Evolutionary conservation across 345 rosid species (phyloP).

Genomic region (Eucalyptus pauciflora): DNA sequence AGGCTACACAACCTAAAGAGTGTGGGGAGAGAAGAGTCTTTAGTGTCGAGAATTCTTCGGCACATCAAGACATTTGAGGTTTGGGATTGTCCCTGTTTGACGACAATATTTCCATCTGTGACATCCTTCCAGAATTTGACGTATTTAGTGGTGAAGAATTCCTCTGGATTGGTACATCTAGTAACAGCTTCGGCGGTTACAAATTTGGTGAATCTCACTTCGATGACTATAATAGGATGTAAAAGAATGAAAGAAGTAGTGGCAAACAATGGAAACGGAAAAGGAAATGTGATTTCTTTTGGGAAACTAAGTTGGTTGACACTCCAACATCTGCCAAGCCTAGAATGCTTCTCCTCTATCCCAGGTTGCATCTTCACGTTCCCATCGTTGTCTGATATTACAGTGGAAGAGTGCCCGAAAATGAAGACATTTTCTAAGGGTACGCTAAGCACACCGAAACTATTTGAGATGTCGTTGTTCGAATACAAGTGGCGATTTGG

Average conservation of each 20-base stretch:
- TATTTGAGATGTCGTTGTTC: accelerated
- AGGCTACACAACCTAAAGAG: too few relatives aligned
- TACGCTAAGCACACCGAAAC: accelerated
- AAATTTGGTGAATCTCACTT: accelerated
- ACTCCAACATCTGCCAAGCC: accelerated
- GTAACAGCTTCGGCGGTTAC: accelerated
- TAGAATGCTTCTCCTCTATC: too few relatives aligned
- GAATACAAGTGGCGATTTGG: accelerated
- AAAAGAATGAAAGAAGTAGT: too few relatives aligned
- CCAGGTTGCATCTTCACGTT: accelerated
- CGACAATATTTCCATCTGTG: accelerated
- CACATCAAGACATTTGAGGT: accelerated
- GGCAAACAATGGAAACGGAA: accelerated
- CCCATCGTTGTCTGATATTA: accelerated
- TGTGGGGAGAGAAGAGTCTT: accelerated
- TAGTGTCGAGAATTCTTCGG: too few relatives aligned
- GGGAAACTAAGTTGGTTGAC: accelerated
- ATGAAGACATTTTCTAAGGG: too few relatives aligned
- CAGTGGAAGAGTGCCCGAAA: too few relatives aligned
- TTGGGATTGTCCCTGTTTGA: too few relatives aligned
- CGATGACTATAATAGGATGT: too few relatives aligned
- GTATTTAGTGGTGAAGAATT: accelerated
- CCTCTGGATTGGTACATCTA: too few relatives aligned
- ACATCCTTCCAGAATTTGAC: accelerated
- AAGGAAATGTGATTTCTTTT: too few relatives aligned